phyloP scores from a whole-genome alignment of 2,329 filamentous ascomycete species.

The Parafenestella ontariensis region DNA sequence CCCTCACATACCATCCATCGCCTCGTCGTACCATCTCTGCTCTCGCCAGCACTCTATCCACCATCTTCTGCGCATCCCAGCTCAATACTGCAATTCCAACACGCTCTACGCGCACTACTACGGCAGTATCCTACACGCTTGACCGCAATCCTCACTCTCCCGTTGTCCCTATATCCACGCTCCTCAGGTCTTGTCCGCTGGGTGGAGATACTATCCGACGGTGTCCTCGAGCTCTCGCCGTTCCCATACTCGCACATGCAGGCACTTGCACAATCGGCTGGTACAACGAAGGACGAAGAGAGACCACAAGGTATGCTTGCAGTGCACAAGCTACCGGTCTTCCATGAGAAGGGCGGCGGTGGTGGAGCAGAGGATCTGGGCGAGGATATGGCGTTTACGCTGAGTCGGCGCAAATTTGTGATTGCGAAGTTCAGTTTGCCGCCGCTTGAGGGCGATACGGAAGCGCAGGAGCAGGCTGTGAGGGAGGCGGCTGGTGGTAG shows the following conservation, averaged over 20 bases:
- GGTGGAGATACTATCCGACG: conserved; percentile 85
- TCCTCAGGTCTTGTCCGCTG: conserved; percentile 78
- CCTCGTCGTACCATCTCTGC: conserved; percentile 80
- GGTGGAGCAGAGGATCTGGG: conserved; percentile 68
- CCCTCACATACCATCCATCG: conserved; percentile 73
- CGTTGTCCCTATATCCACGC: conserved; percentile 80
- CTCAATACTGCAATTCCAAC: conserved; percentile 80
- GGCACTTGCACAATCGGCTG: conserved; percentile 55
- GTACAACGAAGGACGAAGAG: conserved; percentile 69
- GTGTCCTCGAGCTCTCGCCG: conserved; percentile 81
- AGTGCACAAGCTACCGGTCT: conserved; percentile 81
- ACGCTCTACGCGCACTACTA: conserved; percentile 76
- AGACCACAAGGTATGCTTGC: conserved; percentile 85
- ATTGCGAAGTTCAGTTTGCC: conserved; percentile 91
- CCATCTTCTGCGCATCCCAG: conserved; percentile 72
- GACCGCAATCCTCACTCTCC: conserved; percentile 77
- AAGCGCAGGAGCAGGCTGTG: conserved; percentile 60
- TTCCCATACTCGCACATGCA: conserved; percentile 67
- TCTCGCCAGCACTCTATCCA: conserved; percentile 86
- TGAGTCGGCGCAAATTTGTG: conserved; percentile 82
- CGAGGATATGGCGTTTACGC: conserved; percentile 88
- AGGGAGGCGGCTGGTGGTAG: conserved; percentile 49
- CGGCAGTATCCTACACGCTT: conserved; percentile 70
- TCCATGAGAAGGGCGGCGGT: conserved; percentile 87
- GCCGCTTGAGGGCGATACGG: conserved; percentile 78